These are phyloP conservation scores for Globisporangium parvum DNA, from an alignment of 352 stramenopile genomes.

Conservation along the genomic window DNA sequence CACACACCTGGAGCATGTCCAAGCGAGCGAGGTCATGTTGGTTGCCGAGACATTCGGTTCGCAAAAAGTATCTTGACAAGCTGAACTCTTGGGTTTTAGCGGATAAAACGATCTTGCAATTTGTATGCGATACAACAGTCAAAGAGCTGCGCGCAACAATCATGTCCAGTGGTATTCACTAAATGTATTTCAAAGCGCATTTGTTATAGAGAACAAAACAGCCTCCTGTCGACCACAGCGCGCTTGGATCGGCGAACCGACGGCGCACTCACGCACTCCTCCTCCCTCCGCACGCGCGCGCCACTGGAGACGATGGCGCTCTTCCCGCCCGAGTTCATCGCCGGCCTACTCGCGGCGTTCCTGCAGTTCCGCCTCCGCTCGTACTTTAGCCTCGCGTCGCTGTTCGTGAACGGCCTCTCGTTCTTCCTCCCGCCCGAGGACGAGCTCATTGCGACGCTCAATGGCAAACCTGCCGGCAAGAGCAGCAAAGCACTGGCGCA, in stretches of 20 bases:
- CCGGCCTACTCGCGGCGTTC: slow-evolving; percentile 57
- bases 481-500: slow-evolving; percentile 11
- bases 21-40: too few relatives aligned
- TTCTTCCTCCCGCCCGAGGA: slow-evolving; percentile 77
- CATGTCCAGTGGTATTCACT: too few relatives aligned
- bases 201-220: background rate
- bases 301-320: slow-evolving; percentile 41
- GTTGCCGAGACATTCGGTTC: too few relatives aligned
- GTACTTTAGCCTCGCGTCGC: slow-evolving; percentile 48
- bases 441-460: slow-evolving; percentile 64
- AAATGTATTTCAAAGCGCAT: too few relatives aligned
- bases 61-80: too few relatives aligned
- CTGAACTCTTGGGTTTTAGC: too few relatives aligned
- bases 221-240: background rate
- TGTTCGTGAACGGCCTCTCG: slow-evolving; percentile 51
- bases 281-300: background rate
- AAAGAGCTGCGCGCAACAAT: too few relatives aligned
- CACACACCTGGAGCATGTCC: too few relatives aligned
- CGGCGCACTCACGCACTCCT: background rate
- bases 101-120: too few relatives aligned
- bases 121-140: too few relatives aligned
- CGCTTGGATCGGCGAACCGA: background rate
- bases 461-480: slow-evolving; percentile 22
- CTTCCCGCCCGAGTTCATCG: slow-evolving; percentile 73
- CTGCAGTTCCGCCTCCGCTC: slow-evolving; percentile 62